Conservation (phyloP, 345 rosid species). For the Eucalyptus regnans region DNA sequence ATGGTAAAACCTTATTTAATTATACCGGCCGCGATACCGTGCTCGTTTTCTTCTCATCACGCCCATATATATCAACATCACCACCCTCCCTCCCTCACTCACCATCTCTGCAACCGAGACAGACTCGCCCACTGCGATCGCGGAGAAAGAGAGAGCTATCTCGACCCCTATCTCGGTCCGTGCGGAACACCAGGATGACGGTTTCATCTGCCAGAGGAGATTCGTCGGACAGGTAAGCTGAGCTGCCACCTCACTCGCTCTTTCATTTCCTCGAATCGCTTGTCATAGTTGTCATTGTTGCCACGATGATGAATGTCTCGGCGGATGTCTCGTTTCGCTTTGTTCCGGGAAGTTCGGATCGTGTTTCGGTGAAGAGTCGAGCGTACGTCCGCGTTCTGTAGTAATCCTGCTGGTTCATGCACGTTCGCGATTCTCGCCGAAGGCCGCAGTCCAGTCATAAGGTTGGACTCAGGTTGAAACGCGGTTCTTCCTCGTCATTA, state of each 20-base stretch:
- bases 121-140: neutral
- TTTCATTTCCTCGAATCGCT: neutral
- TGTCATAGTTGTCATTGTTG: neutral
- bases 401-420: neutral
- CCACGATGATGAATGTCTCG: neutral
- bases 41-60: neutral
- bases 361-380: neutral
- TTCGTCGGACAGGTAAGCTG: neutral
- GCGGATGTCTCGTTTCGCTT: neutral
- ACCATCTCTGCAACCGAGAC: neutral
- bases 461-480: neutral
- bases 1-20: rapidly evolving
- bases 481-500: neutral
- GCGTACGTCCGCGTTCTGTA: neutral
- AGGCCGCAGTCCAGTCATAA: neutral
- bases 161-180: neutral
- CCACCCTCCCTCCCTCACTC: neutral
- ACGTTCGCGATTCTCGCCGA: neutral
- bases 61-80: neutral
- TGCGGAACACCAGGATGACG: neutral
- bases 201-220: neutral
- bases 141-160: neutral
- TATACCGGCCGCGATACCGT: neutral
- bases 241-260: neutral
- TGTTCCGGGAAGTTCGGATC: neutral